Evolutionary conservation across 371 early-diverging fungal genomes (phyloP), one percentile per base, ranked within the genome.

Genomic region (Batrachochytrium dendrobatidis): DNA sequence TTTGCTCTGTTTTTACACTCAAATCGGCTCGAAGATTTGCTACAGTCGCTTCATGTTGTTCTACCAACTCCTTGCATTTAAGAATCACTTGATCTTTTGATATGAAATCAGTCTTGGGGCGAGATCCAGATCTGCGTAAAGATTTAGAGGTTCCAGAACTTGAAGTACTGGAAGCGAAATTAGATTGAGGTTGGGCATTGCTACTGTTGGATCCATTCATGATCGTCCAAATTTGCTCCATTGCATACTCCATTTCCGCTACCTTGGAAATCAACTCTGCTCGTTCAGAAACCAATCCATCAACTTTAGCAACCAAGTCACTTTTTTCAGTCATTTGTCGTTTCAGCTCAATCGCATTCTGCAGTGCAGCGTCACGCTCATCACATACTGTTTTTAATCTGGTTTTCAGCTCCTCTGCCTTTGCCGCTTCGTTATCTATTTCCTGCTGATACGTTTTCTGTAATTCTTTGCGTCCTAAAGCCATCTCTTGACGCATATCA

Each of bases 401-500:
- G 15, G 48, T 18, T 10, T 46, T 24, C 31, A 43, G 61, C 26
- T 22, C 39, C 39, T 15, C 39, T 12, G n/a, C n/a, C n/a, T n/a
- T 15, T 39, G 12, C 39, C 39, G n/a, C 39, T n/a, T 15, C 39
- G 15, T 39, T 39, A n/a, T 39, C 39, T 12, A 54, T 34, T 31
- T 61, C 61, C 17, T 54, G 56, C 20, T 32, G 28, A 17, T 50
- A 20, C 31, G 49, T 24, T 30, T 35, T 3, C 15, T 53, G n/a
- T 18, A 30, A 30, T n/a, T 6, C 53, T 6, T 57, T 58, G 18
- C 50, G 55, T 17, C 58, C 57, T 29, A 1, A 7, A n/a, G 51
- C 39, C 53, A 60, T 60, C 34, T 65, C 63, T 2, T 30, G 33
- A 10, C 67, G 64, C 24, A 73, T 51, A 12, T 67, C 66, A 26